phyloP scores from a whole-genome alignment of 2,329 filamentous ascomycete genomes.

The Trichoderma semiorbis region DNA sequence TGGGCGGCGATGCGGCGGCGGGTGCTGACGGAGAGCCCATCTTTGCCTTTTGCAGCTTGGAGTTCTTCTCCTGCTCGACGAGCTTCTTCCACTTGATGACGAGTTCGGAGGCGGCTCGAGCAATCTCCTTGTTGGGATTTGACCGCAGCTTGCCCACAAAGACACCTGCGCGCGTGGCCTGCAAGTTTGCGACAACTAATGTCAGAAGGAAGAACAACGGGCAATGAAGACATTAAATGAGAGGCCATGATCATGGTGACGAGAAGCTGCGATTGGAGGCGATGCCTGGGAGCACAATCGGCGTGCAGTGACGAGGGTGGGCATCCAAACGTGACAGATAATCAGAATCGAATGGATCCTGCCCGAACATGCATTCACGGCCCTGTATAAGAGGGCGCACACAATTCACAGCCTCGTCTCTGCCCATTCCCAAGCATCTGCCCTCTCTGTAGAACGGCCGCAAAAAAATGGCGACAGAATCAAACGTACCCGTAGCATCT shows the following conservation, averaged over 20 bases:
- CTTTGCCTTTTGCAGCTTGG: conserved; percentile 43
- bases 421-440: background rate
- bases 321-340: background rate
- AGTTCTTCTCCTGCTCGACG: conserved; percentile 62
- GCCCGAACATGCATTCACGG: background rate
- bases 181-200: conserved; percentile 11
- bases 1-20: conserved; percentile 47
- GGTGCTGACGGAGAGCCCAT: conserved; percentile 32
- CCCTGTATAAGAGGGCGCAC: background rate
- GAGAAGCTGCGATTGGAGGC: background rate
- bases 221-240: background rate
- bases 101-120: conserved; percentile 72
- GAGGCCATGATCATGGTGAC: background rate
- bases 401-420: background rate
- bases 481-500: conserved; percentile 68
- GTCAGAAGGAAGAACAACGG: background rate
- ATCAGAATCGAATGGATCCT: background rate
- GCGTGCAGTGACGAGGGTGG: background rate
- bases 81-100: conserved; percentile 84
- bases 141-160: conserved; percentile 76
- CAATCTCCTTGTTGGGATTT: conserved; percentile 78
- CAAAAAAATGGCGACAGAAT: background rate
- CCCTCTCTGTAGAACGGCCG: background rate
- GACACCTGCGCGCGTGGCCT: conserved; percentile 87
- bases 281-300: background rate